phyloP scores from a whole-genome alignment of 1,284 basidiomycete genomes.

The Mixia osmundae region DNA sequence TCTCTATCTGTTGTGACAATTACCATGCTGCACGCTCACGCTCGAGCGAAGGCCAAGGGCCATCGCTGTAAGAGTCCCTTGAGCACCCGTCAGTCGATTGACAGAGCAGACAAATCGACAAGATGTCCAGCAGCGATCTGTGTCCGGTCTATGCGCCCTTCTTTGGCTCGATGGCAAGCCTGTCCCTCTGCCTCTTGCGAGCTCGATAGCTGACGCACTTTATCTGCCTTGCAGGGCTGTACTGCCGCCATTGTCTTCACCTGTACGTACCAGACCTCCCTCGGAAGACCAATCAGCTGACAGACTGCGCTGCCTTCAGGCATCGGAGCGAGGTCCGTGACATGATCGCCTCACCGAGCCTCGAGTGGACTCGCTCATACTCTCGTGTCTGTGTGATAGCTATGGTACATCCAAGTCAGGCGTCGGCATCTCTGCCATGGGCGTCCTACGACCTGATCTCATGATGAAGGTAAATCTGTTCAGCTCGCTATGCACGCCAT shows the following conservation, averaged over 20 bases:
- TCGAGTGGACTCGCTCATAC: no score
- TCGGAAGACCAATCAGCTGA: background rate
- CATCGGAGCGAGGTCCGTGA: slow-evolving; percentile 7
- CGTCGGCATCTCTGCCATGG: slow-evolving; percentile 27
- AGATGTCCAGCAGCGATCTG: no score
- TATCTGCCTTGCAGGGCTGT: slow-evolving; percentile 40
- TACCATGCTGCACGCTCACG: no score
- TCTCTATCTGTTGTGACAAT: no score
- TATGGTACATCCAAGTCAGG: slow-evolving; percentile 28
- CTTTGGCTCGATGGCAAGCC: slow-evolving; percentile 77
- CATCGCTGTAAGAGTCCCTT: no score
- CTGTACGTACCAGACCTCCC: slow-evolving; percentile 35
- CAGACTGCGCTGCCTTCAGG: background rate
- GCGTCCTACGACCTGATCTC: slow-evolving; percentile 27
- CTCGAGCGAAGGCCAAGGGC: no score
- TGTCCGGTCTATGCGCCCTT: no score
- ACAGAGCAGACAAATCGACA: no score
- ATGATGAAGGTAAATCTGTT: slow-evolving; percentile 18
- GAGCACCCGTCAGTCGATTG: no score
- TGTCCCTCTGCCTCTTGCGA: background rate
- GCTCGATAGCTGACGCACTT: background rate
- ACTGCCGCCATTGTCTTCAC: slow-evolving; percentile 93
- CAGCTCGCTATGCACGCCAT: background rate
- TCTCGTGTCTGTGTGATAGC: background rate
- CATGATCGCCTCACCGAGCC: background rate